A percentile compares a stretch with the other conserved stretches of the same genome.
Evolutionary conservation across 2,329 filamentous ascomycete species (phyloP).

Genomic region (Fusarium phyllophilum): DNA sequence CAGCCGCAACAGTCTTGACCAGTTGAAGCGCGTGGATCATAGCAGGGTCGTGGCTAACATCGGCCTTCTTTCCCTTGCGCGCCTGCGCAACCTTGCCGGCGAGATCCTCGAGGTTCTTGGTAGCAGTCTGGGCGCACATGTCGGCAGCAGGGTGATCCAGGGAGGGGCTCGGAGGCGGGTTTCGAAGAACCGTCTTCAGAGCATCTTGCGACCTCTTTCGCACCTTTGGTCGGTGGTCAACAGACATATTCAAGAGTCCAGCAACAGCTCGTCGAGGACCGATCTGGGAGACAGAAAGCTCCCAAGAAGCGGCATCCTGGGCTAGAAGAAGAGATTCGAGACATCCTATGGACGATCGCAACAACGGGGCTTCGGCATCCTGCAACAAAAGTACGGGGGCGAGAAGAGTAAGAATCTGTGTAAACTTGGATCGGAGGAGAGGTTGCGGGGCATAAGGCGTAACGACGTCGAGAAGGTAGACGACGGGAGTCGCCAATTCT

Average conservation of each 20-base stretch:
- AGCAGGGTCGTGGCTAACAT: constrained; percentile 76
- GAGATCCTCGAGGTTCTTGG: constrained; percentile 82
- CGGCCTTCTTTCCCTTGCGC: constrained; percentile 72
- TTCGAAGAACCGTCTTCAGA: constrained; percentile 81
- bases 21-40: constrained; percentile 93
- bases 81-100: constrained; percentile 69
- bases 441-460: constrained; percentile 86
- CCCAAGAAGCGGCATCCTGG: constrained; percentile 90
- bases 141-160: constrained; percentile 94
- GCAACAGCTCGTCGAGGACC: constrained; percentile 89
- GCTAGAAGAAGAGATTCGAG: constrained; percentile 90
- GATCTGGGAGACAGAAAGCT: constrained; percentile 82
- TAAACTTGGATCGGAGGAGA: constrained; percentile 93
- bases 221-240: constrained; percentile 92
- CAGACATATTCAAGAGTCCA: constrained; percentile 82
- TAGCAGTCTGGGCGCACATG: constrained; percentile 92
- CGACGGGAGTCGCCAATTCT: constrained; percentile 84
- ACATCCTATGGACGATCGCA: constrained; percentile 90
- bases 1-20: constrained; percentile 86
- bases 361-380: constrained; percentile 86
- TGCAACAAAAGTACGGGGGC: constrained; percentile 83
- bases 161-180: constrained; percentile 88
- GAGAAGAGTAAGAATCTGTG: constrained; percentile 87
- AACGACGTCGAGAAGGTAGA: constrained; percentile 95
- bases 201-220: constrained; percentile 93